Evolutionary conservation across 139 green algal genomes (phyloP).

Genomic region (Astrephomene gubernaculifera): DNA sequence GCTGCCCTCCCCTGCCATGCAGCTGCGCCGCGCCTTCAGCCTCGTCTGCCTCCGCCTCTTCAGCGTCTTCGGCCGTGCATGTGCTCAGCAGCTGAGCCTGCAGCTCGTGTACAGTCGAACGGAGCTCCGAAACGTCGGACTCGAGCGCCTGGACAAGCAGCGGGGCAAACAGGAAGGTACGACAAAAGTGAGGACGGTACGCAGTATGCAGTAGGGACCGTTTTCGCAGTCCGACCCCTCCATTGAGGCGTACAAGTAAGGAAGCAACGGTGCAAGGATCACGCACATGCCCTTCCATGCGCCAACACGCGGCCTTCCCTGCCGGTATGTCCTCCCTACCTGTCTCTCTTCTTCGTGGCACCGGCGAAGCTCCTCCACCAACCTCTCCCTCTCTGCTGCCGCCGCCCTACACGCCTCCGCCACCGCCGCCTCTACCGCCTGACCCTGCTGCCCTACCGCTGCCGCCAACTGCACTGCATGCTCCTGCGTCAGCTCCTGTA

Average conservation of each 20-base stretch:
- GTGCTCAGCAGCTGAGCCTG: too few species aligned
- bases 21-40: too few species aligned
- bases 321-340: neutral
- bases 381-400: neutral
- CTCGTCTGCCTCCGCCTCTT: too few species aligned
- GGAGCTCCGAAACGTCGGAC: too few species aligned
- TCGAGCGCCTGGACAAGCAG: neutral
- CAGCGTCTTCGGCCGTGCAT: too few species aligned
- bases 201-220: neutral
- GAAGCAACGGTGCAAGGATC: neutral
- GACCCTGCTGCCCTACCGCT: neutral
- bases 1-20: too few species aligned
- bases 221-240: too few species aligned
- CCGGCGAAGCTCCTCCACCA: neutral
- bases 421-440: neutral
- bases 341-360: neutral
- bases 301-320: neutral
- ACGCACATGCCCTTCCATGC: neutral
- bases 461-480: slow-evolving; percentile 44
- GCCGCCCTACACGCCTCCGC: neutral
- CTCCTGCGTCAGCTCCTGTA: slow-evolving; percentile 8
- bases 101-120: too few species aligned
- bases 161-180: neutral
- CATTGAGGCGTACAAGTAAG: too few species aligned
- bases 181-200: neutral